Evolutionary conservation across 768 basidiomycete genomes (phyloP).

Genomic region (Lactarius indigo): DNA sequence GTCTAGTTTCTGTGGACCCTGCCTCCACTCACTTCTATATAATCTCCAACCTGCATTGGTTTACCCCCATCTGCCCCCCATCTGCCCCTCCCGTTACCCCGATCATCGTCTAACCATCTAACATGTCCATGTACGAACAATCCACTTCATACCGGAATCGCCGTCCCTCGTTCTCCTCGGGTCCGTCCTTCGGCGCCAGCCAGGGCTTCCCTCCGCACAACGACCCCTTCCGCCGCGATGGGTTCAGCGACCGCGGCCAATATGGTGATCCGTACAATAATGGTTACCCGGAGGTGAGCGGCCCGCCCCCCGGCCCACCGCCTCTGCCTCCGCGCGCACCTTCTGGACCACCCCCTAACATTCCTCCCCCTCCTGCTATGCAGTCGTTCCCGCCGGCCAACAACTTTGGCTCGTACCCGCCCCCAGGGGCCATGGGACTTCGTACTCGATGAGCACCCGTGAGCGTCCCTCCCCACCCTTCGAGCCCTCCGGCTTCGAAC

Average conservation of each 20-base stretch:
- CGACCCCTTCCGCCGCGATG: conserved; percentile 16
- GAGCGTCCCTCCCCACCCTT: conserved; percentile 8
- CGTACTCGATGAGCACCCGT: conserved; percentile 18
- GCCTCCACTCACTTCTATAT: conserved; percentile 14
- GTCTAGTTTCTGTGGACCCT: conserved; percentile 7
- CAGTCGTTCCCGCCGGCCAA: conserved; percentile 6
- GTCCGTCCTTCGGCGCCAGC: not conserved
- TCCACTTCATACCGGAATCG: not conserved
- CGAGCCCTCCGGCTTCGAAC: conserved; percentile 10
- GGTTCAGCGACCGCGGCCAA: conserved; percentile 10
- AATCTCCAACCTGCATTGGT: conserved; percentile 11
- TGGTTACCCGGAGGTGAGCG: conserved; percentile 24
- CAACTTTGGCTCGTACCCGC: conserved; percentile 2
- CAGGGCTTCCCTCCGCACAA: conserved; percentile 6
- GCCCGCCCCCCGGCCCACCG: conserved; percentile 8
- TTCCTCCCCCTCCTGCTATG: not conserved
- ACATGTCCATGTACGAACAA: conserved; percentile 19
- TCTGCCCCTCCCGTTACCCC: not conserved
- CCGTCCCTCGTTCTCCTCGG: conserved; percentile 16
- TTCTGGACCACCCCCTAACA: conserved; percentile 4
- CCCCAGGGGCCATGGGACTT: conserved; percentile 10
- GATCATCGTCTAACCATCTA: conserved; percentile 10
- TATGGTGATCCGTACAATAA: conserved; percentile 6
- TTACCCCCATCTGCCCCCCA: not conserved
- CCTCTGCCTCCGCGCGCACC: not conserved